phyloP scores from a whole-genome alignment of 305 asterid genomes.

The Rubia tinctorum region DNA sequence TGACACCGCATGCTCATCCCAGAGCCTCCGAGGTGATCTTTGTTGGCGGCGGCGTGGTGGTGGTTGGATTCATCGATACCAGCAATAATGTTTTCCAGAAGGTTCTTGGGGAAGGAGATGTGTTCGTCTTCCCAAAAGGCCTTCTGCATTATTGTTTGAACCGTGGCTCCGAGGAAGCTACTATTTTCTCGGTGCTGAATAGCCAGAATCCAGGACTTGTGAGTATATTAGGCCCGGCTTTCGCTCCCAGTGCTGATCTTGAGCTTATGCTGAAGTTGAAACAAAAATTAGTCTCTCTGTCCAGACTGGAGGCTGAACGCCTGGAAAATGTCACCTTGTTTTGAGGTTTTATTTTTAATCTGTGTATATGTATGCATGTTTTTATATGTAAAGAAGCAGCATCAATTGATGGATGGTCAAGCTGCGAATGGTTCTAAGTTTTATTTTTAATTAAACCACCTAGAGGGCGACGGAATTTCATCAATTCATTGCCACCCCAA shows the following conservation, averaged over 20 bases:
- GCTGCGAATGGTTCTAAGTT: no score
- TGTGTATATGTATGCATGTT: no score
- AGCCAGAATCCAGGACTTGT: constrained; percentile 78
- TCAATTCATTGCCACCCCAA: no score
- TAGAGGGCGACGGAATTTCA: no score
- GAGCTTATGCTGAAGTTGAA: constrained; percentile 14
- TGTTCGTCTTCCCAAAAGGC: constrained; percentile 65
- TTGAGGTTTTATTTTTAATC: background rate
- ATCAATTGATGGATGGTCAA: no score
- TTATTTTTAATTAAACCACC: no score
- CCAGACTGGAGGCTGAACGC: constrained; percentile 36
- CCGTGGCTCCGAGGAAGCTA: constrained; percentile 53
- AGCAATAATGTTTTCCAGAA: constrained; percentile 41
- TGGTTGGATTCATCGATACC: constrained; percentile 55
- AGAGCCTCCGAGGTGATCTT: constrained; percentile 73
- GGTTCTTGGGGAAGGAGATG: constrained; percentile 50
- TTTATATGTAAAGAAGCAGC: no score
- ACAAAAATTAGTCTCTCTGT: constrained; percentile 31
- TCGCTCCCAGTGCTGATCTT: constrained; percentile 20
- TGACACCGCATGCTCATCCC: constrained; percentile 27
- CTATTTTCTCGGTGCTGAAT: constrained; percentile 47
- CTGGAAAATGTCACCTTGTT: constrained; percentile 34
- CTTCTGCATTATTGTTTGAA: constrained; percentile 62
- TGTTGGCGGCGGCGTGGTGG: constrained; percentile 45
- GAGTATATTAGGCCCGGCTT: constrained; percentile 44